Percentiles rank a stretch among this genome's conserved stretches.
phyloP scores from a whole-genome alignment of 768 basidiomycete genomes.

The Sistotremastrum suecicum region DNA sequence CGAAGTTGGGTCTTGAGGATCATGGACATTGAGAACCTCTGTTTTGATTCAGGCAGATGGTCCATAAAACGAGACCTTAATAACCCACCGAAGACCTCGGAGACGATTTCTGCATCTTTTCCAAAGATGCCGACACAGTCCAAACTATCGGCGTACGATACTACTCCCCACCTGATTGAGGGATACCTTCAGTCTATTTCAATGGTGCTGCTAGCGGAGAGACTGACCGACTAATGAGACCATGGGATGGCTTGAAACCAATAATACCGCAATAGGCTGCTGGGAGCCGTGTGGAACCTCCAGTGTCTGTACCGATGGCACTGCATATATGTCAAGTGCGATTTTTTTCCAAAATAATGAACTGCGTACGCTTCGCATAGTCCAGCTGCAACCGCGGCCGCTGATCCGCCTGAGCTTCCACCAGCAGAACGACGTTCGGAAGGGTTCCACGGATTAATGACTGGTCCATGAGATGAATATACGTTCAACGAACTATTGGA shows the following conservation, averaged over 20 bases:
- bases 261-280: slow-evolving; percentile 89
- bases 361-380: slow-evolving; percentile 68
- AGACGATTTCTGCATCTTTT: slow-evolving; percentile 31
- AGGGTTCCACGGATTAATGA: slow-evolving; percentile 38
- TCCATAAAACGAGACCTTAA: slow-evolving; percentile 19
- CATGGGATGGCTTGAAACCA: slow-evolving; percentile 92
- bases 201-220: neutral
- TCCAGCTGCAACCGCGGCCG: slow-evolving; percentile 79
- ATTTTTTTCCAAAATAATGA: neutral
- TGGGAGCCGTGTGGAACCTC: slow-evolving; percentile 85
- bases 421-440: slow-evolving; percentile 55
- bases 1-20: slow-evolving; percentile 64
- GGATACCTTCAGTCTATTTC: slow-evolving; percentile 1
- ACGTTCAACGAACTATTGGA: slow-evolving; percentile 55
- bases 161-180: slow-evolving; percentile 64
- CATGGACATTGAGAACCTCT: slow-evolving; percentile 42
- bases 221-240: slow-evolving; percentile 70
- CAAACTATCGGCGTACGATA: slow-evolving; percentile 88
- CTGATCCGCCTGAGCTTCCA: slow-evolving; percentile 91
- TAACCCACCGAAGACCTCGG: slow-evolving; percentile 49
- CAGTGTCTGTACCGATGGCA: slow-evolving; percentile 88
- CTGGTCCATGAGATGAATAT: slow-evolving; percentile 61
- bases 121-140: slow-evolving; percentile 87
- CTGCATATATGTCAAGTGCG: slow-evolving; percentile 24
- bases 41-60: neutral